Evolutionary conservation across 805 yeast species (phyloP).

Genomic region (Candida gorgasii): DNA sequence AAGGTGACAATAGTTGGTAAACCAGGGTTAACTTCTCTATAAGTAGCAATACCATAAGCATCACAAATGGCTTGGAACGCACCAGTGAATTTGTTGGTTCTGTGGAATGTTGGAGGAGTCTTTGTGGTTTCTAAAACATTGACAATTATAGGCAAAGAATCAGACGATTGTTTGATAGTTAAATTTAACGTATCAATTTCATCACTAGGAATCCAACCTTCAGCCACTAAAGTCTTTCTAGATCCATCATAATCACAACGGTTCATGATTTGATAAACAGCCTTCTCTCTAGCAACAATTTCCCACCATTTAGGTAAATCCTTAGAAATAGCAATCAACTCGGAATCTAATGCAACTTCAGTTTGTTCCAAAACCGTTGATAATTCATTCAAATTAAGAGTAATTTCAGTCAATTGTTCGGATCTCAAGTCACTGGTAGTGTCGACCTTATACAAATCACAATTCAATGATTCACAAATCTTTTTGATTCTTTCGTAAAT

Average conservation of each 20-base stretch:
- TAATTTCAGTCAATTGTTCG: conserved; percentile 30
- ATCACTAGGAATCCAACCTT: conserved; percentile 93
- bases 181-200: conserved; percentile 68
- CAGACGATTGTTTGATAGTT: conserved; percentile 66
- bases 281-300: conserved; percentile 69
- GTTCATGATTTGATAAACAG: conserved; percentile 77
- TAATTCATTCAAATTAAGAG: conserved; percentile 32
- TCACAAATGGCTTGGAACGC: conserved; percentile 95
- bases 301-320: conserved; percentile 74
- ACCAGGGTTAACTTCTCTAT: conserved; percentile 95
- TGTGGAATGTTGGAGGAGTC: conserved; percentile 93
- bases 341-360: conserved; percentile 69
- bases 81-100: conserved; percentile 89
- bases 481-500: conserved; percentile 71
- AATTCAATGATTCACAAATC: conserved; percentile 89
- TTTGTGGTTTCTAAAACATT: conserved; percentile 70
- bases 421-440: conserved; percentile 26
- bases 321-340: conserved; percentile 74
- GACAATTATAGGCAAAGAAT: conserved; percentile 50
- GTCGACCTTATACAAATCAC: conserved; percentile 67
- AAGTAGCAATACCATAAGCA: conserved; percentile 91
- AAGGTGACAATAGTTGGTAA: conserved; percentile 92
- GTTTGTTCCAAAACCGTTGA: conserved; percentile 35
- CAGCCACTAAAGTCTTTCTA: conserved; percentile 87
- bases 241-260: conserved; percentile 76